A percentile compares a stretch with the other conserved stretches of the same genome.
Conservation (phyloP, 176 grass and related monocot genomes). For the Alloteropsis semialata region DNA sequence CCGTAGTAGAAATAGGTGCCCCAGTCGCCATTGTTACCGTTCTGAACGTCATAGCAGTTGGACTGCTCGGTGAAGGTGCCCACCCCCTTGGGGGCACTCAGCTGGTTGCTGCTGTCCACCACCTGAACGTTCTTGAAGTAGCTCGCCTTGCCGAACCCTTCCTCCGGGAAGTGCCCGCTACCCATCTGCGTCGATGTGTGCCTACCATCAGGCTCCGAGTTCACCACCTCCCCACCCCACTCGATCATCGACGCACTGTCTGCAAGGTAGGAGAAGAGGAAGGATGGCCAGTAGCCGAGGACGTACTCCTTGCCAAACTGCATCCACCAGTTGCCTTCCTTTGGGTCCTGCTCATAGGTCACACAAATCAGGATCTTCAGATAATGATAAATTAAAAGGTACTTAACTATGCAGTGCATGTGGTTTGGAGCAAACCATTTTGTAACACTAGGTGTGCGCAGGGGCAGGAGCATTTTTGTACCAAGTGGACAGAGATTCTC, state of each 20-base stretch:
- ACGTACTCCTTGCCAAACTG: conserved; percentile 71
- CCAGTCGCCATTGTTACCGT: conserved; percentile 71
- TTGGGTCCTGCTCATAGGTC: conserved; percentile 58
- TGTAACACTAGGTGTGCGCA: conserved; percentile 7
- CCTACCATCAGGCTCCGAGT: conserved; percentile 34
- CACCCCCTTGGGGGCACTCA: conserved; percentile 46
- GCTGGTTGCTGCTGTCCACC: conserved; percentile 60
- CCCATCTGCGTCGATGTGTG: conserved; percentile 86
- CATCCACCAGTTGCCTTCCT: conserved; percentile 93
- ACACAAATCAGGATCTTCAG: conserved; percentile 1
- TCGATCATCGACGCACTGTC: conserved; percentile 73
- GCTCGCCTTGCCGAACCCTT: conserved; percentile 83
- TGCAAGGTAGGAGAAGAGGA: conserved; percentile 64
- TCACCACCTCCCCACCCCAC: conserved; percentile 89
- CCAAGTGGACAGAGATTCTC: conserved; percentile 39
- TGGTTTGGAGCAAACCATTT: conserved; percentile 22
- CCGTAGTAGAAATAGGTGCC: conserved; percentile 89
- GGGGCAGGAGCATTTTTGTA: conserved; percentile 26
- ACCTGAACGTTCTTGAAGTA: conserved; percentile 83
- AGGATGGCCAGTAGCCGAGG: conserved; percentile 73
- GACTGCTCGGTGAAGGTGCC: conserved; percentile 58
- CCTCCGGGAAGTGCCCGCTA: conserved; percentile 67
- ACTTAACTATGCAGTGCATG: neutral
- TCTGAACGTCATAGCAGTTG: conserved; percentile 75
- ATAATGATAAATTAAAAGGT: neutral